Conservation (phyloP, 2,329 filamentous ascomycete species). For the Calonectria multiphialidica region DNA sequence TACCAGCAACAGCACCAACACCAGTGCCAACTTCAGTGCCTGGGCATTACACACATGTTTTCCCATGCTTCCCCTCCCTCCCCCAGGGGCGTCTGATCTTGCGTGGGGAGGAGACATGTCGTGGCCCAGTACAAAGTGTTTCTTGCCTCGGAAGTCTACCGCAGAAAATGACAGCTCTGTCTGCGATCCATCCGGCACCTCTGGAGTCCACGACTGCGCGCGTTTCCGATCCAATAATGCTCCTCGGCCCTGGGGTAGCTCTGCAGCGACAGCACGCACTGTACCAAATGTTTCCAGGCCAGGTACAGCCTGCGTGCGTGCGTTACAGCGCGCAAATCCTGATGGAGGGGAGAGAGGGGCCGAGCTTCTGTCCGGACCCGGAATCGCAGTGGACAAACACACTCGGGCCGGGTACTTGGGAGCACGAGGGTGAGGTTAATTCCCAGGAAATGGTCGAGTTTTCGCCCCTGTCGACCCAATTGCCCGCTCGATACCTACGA, state of each 20-base stretch:
- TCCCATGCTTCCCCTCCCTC: background rate
- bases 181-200: constrained; percentile 13
- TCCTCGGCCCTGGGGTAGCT: background rate
- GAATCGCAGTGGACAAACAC: background rate
- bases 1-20: constrained; percentile 31
- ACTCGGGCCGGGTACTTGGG: background rate
- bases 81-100: background rate
- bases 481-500: constrained; percentile 23
- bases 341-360: constrained; percentile 11
- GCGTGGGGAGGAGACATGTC: constrained; percentile 29
- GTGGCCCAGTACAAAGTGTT: constrained; percentile 4
- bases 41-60: background rate
- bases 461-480: constrained; percentile 34
- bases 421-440: constrained; percentile 8
- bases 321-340: background rate
- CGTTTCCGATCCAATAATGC: background rate
- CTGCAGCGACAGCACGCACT: background rate
- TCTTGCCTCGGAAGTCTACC: constrained; percentile 7
- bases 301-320: constrained; percentile 2
- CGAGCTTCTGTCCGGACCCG: constrained; percentile 1
- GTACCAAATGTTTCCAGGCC: background rate
- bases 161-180: background rate
- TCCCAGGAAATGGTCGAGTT: constrained; percentile 27
- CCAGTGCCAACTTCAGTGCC: constrained; percentile 22
- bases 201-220: constrained; percentile 11